Evolutionary conservation across 2,329 filamentous ascomycete genomes (phyloP).

Genomic region (Ascochyta fabae): DNA sequence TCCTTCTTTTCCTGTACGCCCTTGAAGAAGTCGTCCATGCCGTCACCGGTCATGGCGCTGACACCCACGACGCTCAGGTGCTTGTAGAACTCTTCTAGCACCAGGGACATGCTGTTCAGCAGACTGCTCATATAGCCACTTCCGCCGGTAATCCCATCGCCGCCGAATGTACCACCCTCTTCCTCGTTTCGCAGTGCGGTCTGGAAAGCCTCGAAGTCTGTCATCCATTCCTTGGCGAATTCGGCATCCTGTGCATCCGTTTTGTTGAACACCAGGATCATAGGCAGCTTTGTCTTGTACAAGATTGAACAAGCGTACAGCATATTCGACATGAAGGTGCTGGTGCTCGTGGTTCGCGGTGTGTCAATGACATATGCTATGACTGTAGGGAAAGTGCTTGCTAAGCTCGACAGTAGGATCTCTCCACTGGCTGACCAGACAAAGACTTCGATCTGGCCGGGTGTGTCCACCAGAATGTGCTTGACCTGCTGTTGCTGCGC

Average conservation of each 20-base stretch:
- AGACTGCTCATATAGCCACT: slow-evolving; percentile 96
- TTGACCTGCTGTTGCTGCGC: slow-evolving; percentile 66
- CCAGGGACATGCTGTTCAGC: slow-evolving; percentile 96
- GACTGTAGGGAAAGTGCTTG: slow-evolving; percentile 93
- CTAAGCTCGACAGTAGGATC: slow-evolving; percentile 90
- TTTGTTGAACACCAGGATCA: slow-evolving; percentile 99
- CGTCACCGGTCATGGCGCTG: slow-evolving; percentile 88
- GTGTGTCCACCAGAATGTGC: slow-evolving; percentile 92
- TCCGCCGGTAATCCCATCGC: slow-evolving; percentile 72
- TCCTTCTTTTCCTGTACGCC: slow-evolving; percentile 85
- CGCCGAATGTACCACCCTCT: slow-evolving; percentile 75
- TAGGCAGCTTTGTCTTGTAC: slow-evolving; percentile 97
- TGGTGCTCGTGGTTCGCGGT: slow-evolving; percentile 87
- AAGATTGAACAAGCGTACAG: slow-evolving; percentile 97
- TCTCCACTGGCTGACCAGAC: slow-evolving; percentile 97
- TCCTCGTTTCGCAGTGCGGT: slow-evolving; percentile 82
- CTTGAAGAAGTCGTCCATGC: slow-evolving; percentile 90
- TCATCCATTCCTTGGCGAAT: slow-evolving; percentile 99
- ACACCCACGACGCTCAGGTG: slow-evolving; percentile 93
- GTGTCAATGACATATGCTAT: slow-evolving; percentile 98
- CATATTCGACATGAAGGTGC: slow-evolving; percentile 99
- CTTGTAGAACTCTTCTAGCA: slow-evolving; percentile 97
- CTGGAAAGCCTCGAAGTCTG: slow-evolving; percentile 96
- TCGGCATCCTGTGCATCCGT: slow-evolving; percentile 90
- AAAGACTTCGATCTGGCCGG: slow-evolving; percentile 97